Base-by-base conservation (phyloP, 345 rosid species). In the Noccaea bulbosa region DNA sequence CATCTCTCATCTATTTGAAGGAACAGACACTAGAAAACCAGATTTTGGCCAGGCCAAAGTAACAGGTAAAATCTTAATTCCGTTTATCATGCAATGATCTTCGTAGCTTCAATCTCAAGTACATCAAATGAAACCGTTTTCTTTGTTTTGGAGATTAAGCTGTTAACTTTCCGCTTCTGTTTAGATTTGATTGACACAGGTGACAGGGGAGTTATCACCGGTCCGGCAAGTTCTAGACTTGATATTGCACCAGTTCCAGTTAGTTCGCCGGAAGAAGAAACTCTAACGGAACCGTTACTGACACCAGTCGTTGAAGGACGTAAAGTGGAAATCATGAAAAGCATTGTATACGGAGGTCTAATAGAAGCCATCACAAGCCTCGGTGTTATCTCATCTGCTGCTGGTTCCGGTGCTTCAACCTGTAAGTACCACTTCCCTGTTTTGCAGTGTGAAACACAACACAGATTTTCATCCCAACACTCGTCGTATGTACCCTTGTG, bases 321-420 rank as follows among this genome's bases (percentile, higher is more conserved):
- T 45, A 75, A 71, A 52, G 39, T 75, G 72, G 98, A 91, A 49
- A 76, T 91, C 53, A 41, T 89, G 63, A 93, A 91, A 82, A 84
- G 98, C 81, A 85, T 93, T 20, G 89, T 89, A 0, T 93, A 87
- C 11, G 98, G 98, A 61, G 98, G 98, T 74, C 76, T 93, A 58
- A 24, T 81, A 27, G 96, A 93, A 84, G 81, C 85, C 55, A 83
- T 89, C 67, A 78, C 98, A 67, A 86, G 97, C 76, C 83, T 89
- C 11, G 86, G 86, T 44, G 83, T 93, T 46, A 91, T 93, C 43
- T 82, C 92, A 34, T 93, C 98, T 76, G 96, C 98, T 5, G 97
- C 90, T 6, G 94, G 90, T 67, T 83, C 89, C 47, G 90, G 91
- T 72, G 87, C 91, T 24, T 20, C 81, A 32, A 84, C 88, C 69